phyloP scores from a whole-genome alignment of 257 asterid species.

The Osmanthus fragrans region DNA sequence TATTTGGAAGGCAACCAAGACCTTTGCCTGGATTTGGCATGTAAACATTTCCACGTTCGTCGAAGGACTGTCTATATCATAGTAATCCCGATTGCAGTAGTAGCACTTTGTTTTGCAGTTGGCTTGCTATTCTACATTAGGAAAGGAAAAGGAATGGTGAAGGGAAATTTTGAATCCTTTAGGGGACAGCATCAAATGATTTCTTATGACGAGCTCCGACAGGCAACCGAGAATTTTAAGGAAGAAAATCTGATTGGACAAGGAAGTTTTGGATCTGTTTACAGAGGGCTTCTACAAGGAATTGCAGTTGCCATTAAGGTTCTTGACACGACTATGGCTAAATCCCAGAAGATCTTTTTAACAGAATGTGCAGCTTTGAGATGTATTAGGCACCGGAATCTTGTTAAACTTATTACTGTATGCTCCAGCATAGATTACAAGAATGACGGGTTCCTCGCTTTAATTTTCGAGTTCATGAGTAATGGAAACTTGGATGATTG shows the following conservation, averaged over 20 bases:
- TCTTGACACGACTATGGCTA: conserved; percentile 26
- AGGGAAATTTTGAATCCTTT: conserved; percentile 17
- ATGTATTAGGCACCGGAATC: conserved; percentile 57
- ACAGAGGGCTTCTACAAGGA: conserved; percentile 41
- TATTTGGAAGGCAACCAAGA: conserved; percentile 46
- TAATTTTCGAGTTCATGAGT: conserved; percentile 57
- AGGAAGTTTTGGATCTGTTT: conserved; percentile 61
- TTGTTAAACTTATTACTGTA: conserved; percentile 46
- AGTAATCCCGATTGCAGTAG: conserved; percentile 13
- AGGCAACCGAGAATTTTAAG: conserved; percentile 48
- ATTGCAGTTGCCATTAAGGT: conserved; percentile 50
- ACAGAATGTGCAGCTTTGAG: conserved; percentile 58
- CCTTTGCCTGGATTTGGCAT: conserved; percentile 33
- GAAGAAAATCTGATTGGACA: conserved; percentile 47
- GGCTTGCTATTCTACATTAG: conserved; percentile 31
- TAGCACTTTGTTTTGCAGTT: conserved; percentile 17
- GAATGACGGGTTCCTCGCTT: conserved; percentile 49
- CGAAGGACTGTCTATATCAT: conserved; percentile 18
- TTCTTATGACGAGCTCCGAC: conserved; percentile 50
- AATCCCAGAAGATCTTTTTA: conserved; percentile 37
- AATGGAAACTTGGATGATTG: conserved; percentile 69
- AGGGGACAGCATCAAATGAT: conserved; percentile 34
- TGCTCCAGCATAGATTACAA: conserved; percentile 50
- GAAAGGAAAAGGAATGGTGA: conserved; percentile 17
- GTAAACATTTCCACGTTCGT: conserved; percentile 5